Base-by-base conservation (phyloP, 192 early-diverging fungal genomes). In the Backusella circina region DNA sequence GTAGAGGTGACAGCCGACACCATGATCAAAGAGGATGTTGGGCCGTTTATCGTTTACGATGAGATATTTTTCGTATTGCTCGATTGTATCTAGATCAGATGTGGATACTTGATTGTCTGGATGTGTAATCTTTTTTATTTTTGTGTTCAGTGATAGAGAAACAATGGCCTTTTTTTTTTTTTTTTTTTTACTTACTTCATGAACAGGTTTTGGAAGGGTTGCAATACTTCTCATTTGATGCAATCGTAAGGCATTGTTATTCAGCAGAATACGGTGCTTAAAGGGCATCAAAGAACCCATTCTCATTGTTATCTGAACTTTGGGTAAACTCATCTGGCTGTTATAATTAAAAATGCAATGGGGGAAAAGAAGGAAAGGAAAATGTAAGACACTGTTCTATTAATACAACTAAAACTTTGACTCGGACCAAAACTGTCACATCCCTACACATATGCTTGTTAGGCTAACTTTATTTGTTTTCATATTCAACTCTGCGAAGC, bases 1-100 rank as follows among this genome's bases (percentile, higher is more conserved):
- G 73, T 90, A 94, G 21, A 98, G 83, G 18, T 89, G 88, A 79
- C 82, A 84, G 0, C 95, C 94, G 81, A 92, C 83, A 50, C 96
- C 97, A 74, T 93, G 92, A 10, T 90, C 90, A 71, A 98, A 87
- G 51, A 92, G 83, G 4, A 92, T 75, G 18, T 83, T 73, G 18
- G 92, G 92, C 36, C 90, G 88, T 0, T 61, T 61, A 3, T 28
- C 54, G 8, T 28, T 61, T 28, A 28, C 28, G 9, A 61, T 3
- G 0, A 61, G 10, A 12, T 61, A 61, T 61, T 61, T 26, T 10
- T 26, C 54, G 4, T 61, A 61, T 9, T 28, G 23, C 23, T 61
- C 54, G 9, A 61, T 61, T 13, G 54, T 26, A 13, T 61, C 54
- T 12, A 61, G n/a, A 61, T 61, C 54, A 12, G 54, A 23, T 30